Percentiles rank a stretch among this genome's conserved stretches.
These are phyloP conservation scores for Pseudocercospora crystallina DNA, from an alignment of 2,329 filamentous ascomycete species.

Conservation along the genomic window DNA sequence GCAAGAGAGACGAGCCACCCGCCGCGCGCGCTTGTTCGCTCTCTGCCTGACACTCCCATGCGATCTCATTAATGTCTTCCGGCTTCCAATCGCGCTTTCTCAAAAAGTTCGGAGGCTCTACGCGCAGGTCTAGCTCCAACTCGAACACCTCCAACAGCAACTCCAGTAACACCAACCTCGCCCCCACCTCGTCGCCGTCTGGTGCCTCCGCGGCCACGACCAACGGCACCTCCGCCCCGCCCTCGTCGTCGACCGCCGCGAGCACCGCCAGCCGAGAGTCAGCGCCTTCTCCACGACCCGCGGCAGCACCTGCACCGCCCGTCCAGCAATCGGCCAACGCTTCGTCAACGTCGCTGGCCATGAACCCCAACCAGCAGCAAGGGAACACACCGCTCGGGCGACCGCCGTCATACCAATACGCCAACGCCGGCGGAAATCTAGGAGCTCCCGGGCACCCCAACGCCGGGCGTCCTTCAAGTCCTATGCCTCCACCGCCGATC, in stretches of 20 bases:
- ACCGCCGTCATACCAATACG: constrained; percentile 64
- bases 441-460: constrained; percentile 41
- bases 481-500: constrained; percentile 47
- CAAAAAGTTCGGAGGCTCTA: constrained; percentile 78
- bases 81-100: constrained; percentile 71
- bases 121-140: constrained; percentile 64
- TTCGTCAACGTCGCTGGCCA: constrained; percentile 54
- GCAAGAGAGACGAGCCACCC: background rate
- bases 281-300: constrained; percentile 12
- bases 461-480: constrained; percentile 49
- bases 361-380: constrained; percentile 45
- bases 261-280: constrained; percentile 42
- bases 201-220: constrained; percentile 45
- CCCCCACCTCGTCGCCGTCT: constrained; percentile 35
- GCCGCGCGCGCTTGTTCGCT: background rate
- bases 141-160: constrained; percentile 64
- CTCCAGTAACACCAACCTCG: constrained; percentile 40
- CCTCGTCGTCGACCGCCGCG: constrained; percentile 22
- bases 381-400: constrained; percentile 53
- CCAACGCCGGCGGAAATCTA: constrained; percentile 42
- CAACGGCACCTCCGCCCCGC: constrained; percentile 39
- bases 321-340: constrained; percentile 40
- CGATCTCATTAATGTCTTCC: constrained; percentile 49
- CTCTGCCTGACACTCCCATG: constrained; percentile 8
- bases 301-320: constrained; percentile 27